Base-by-base conservation (phyloP, 148 eudicot species). In the Vaccinium macrocarpon region DNA sequence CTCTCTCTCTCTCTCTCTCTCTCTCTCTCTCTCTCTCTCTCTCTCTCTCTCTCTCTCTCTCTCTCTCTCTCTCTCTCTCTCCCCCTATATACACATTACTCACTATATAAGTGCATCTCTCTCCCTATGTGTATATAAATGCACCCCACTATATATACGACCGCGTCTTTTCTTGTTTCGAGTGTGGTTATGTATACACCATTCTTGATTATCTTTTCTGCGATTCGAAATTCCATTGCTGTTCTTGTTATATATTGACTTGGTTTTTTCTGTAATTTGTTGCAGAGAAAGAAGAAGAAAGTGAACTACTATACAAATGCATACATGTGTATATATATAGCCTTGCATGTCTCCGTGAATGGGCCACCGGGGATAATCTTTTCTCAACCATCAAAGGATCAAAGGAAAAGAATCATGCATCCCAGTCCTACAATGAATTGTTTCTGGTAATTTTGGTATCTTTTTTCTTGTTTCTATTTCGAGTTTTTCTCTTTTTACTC, bases 221-320 rank as follows among this genome's bases (percentile, higher is more conserved):
- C 19, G 11, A 55, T 48, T 76, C 52, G 18, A 68, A 21, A 21
- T 25, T 49, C 79, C 79, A 48, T 49, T 49, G 56, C 18, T 23
- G 79, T n/a, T 76, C 51, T 42, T 75, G 23, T 48, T 74, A 15
- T 76, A 35, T 76, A 76, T 42, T 42, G 6, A 76, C 10, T 46
- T 23, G 55, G 29, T 76, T 76, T n/a, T 73, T 12, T 76, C 8
- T 76, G 50, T 48, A 32, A 48, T 74, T 76, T 2, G 79, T 73
- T 73, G 79, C 27, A 75, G 78, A 75, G 53, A 75, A 75, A 75
- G 55, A n/a, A 76, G 53, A 76, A 48, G 79, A 76, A 4, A 48
- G 27, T 21, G 8, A 64, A 11, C 19, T 0, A 25, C 14, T 0
- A 19, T 42, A 46, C 53, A 21, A 19, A 19, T 42, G 27, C 78